phyloP scores from a whole-genome alignment of 768 basidiomycete genomes.

The Lenzites betulinus region DNA sequence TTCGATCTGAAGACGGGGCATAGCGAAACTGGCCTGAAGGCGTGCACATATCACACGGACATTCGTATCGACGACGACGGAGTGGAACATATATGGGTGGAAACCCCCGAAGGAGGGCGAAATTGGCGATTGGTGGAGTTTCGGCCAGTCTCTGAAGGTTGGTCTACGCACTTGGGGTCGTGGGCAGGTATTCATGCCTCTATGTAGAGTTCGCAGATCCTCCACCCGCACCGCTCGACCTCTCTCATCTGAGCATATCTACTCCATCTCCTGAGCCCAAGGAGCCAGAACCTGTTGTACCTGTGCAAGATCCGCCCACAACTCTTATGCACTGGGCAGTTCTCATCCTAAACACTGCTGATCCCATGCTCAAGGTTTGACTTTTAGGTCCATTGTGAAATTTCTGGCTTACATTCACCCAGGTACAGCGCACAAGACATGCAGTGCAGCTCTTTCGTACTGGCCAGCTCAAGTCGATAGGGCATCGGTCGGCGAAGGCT shows the following conservation, averaged over 20 bases:
- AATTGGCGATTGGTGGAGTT: conserved; percentile 69
- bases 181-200: background rate
- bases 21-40: conserved; percentile 66
- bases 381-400: background rate
- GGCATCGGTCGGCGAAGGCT: conserved; percentile 48
- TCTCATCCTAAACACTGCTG: conserved; percentile 72
- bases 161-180: background rate
- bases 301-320: conserved; percentile 50
- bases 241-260: conserved; percentile 26
- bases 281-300: conserved; percentile 48
- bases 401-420: conserved; percentile 1
- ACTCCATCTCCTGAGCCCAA: conserved; percentile 11
- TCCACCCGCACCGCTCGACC: conserved; percentile 41
- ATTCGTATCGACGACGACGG: conserved; percentile 41
- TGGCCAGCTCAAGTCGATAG: conserved; percentile 67
- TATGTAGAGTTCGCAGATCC: conserved; percentile 63
- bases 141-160: conserved; percentile 74
- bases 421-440: conserved; percentile 71
- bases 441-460: conserved; percentile 71
- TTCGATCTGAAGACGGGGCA: conserved; percentile 71
- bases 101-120: conserved; percentile 53
- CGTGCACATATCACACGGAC: conserved; percentile 67
- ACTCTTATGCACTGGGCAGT: conserved; percentile 80
- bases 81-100: conserved; percentile 56
- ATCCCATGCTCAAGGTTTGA: conserved; percentile 62